A percentile compares a stretch with the other conserved stretches of the same genome.
Conservation (phyloP, 805 yeast genomes). For the Metschnikowia colocasiae region DNA sequence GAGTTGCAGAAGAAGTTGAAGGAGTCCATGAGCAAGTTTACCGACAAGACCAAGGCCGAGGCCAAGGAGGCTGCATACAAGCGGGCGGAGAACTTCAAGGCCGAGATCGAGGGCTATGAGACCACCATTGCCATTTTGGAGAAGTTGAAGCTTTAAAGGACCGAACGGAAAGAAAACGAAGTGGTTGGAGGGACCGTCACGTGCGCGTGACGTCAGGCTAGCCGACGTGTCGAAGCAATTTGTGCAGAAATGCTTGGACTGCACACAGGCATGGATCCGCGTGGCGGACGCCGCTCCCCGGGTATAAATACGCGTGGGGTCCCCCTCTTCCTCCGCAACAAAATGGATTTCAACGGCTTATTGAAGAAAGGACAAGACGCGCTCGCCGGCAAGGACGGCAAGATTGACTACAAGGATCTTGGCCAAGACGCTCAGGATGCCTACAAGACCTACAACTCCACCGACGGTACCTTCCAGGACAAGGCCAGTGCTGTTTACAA, state of each 20-base stretch:
- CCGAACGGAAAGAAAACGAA: too few relatives aligned
- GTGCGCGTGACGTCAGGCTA: slow-evolving; percentile 2
- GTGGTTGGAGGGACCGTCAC: background rate
- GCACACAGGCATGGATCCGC: background rate
- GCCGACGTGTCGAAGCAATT: background rate
- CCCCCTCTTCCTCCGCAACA: slow-evolving; percentile 2
- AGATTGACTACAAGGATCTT: slow-evolving; percentile 22
- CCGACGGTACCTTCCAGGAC: slow-evolving; percentile 27
- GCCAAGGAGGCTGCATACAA: slow-evolving; percentile 74
- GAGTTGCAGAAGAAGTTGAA: slow-evolving; percentile 59
- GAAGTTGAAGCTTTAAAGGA: slow-evolving; percentile 53
- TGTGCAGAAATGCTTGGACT: background rate
- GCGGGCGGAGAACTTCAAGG: slow-evolving; percentile 65
- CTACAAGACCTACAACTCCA: slow-evolving; percentile 29
- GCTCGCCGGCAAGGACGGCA: slow-evolving; percentile 25
- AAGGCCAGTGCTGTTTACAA: slow-evolving; percentile 36
- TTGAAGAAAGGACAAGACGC: slow-evolving; percentile 31
- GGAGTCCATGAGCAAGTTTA: slow-evolving; percentile 78
- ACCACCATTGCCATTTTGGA: slow-evolving; percentile 83
- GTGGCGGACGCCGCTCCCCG: background rate
- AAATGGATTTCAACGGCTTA: slow-evolving; percentile 32
- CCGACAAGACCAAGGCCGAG: slow-evolving; percentile 75
- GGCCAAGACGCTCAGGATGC: slow-evolving; percentile 35
- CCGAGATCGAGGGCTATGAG: slow-evolving; percentile 88
- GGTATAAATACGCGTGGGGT: background rate